Evolutionary conservation across 2,329 filamentous ascomycete genomes (phyloP), one percentile per base, ranked within the genome.

Genomic region (Thielaviopsis ethacetica): DNA sequence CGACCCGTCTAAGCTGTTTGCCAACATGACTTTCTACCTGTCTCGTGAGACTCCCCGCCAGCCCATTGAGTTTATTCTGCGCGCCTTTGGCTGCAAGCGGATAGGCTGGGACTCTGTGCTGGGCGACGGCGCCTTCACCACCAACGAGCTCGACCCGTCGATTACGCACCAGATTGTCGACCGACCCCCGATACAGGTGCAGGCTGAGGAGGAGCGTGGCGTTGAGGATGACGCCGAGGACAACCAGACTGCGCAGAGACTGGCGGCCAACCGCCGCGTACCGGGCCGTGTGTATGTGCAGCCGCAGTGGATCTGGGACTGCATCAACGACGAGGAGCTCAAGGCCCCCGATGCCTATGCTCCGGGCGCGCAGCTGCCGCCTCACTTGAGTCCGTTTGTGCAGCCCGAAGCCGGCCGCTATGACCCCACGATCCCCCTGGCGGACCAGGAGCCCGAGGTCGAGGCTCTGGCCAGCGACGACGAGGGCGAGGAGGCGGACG

Each of bases 291-390:
- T 83, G 63, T 98, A 98, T 66, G 75, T 98, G 59, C 93, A 98
- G 74, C 93, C 93, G 21, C 93, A 98, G 70, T 98, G 94, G 91
- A 83, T 98, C 3, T 98, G 93, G 93, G 93, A 98, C 68, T 91
- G 88, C 66, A 75, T 95, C 69, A 98, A 98, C 69, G 88, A 93
- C 53, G 88, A 89, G 63, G 89, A 91, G 71, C 75, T 98, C 59
- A 84, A 96, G 69, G 80, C 86, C 64, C 82, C 91, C 34, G 89
- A 96, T 68, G 73, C 91, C 41, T 98, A 98, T 67, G 88, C 85
- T 0, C 93, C 93, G 1, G 93, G 93, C 19, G 86, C 91, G 19
- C 84, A 88, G 64, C 77, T 98, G 34, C 93, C 93, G 22, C 93
- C 93, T 13, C 93, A 98, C 77, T 72, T 98, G 65, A 97, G 91